Percentiles rank a stretch among this genome's conserved stretches.
phyloP scores from a whole-genome alignment of 768 basidiomycete species.

The Lyophyllum atratum region DNA sequence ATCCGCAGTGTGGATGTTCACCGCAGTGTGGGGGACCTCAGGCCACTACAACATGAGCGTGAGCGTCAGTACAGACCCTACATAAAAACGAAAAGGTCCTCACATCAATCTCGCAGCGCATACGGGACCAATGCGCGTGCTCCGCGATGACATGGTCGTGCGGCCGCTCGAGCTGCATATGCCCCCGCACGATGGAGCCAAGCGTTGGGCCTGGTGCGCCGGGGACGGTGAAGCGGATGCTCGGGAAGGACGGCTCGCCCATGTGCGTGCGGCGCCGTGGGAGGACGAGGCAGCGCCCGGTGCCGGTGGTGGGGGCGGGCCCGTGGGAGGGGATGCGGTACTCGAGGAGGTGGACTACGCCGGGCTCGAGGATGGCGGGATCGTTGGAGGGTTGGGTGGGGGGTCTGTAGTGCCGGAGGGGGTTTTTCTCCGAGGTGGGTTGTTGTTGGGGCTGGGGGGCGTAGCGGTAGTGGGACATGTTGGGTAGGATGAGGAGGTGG shows the following conservation, averaged over 20 bases:
- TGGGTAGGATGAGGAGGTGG: background rate
- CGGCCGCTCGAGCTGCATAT: conserved; percentile 17
- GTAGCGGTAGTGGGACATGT: background rate
- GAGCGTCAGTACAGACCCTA: background rate
- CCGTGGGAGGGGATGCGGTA: background rate
- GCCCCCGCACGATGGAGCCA: conserved; percentile 12
- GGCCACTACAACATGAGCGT: background rate
- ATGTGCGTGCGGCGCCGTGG: conserved; percentile 16
- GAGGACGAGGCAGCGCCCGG: conserved; percentile 11
- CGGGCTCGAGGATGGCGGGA: background rate
- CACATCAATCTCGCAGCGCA: background rate
- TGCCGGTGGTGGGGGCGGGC: background rate
- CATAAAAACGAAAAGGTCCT: background rate
- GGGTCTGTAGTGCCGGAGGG: background rate
- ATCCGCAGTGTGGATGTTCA: background rate
- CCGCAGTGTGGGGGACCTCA: background rate
- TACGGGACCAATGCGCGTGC: background rate
- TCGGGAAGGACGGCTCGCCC: conserved; percentile 11
- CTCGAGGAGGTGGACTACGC: background rate
- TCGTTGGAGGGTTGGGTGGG: background rate
- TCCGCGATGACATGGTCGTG: conserved; percentile 19
- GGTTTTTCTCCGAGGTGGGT: background rate
- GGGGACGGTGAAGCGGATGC: conserved; percentile 22
- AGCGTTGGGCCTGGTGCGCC: conserved; percentile 25
- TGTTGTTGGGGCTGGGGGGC: background rate